Percentiles rank a stretch among this genome's conserved stretches.
Conservation (phyloP, 2,329 filamentous ascomycete genomes). For the Hymenoscyphus linearis region DNA sequence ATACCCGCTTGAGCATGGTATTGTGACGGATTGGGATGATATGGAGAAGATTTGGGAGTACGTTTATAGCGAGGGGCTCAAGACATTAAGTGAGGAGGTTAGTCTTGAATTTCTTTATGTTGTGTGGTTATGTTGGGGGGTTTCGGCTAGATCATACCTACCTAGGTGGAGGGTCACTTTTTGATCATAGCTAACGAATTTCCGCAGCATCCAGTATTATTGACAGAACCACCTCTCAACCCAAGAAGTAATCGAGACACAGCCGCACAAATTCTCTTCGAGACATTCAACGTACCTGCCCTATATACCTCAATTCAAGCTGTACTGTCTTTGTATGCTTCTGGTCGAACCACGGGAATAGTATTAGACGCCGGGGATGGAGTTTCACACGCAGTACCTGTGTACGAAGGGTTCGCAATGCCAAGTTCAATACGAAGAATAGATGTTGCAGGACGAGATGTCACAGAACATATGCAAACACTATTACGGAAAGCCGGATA, state of each 20-base stretch:
- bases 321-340: conserved; percentile 91
- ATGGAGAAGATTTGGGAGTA: conserved; percentile 99
- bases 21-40: conserved; percentile 99
- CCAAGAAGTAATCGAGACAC: conserved; percentile 93
- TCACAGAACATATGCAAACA: conserved; percentile 91
- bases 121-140: not conserved
- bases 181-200: not conserved
- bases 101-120: conserved; percentile 27
- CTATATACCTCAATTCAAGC: conserved; percentile 97
- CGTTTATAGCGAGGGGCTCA: conserved; percentile 91
- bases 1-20: conserved; percentile 94
- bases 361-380: conserved; percentile 94
- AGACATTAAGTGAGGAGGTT: conserved; percentile 95
- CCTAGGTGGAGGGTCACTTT: not conserved
- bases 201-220: conserved; percentile 78
- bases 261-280: conserved; percentile 94
- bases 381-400: conserved; percentile 93
- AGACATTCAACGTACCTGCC: conserved; percentile 97
- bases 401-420: conserved; percentile 97
- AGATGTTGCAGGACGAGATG: conserved; percentile 91
- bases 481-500: conserved; percentile 87
- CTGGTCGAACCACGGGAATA: conserved; percentile 90
- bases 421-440: conserved; percentile 92
- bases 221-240: conserved; percentile 94
- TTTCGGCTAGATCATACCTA: not conserved